phyloP scores from a whole-genome alignment of 1,139 yeast genomes.

The Arxiozyma slooffiae region DNA sequence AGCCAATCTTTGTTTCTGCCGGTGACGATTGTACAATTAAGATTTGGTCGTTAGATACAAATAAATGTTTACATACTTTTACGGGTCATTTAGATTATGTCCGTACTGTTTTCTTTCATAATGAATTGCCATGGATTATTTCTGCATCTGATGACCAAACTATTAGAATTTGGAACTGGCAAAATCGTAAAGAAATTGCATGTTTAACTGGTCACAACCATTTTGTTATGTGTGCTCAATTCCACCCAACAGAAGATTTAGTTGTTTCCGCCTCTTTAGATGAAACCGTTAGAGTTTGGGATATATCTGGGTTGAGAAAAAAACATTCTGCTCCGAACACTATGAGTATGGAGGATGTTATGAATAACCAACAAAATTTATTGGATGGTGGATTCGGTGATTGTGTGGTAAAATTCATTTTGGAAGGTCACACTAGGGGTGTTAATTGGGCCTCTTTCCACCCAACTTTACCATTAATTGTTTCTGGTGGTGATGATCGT shows the following conservation, averaged over 20 bases:
- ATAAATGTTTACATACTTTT: slow-evolving; percentile 84
- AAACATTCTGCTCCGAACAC: slow-evolving; percentile 78
- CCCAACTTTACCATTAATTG: slow-evolving; percentile 89
- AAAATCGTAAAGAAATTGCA: slow-evolving; percentile 93
- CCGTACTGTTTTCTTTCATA: slow-evolving; percentile 90
- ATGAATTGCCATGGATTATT: slow-evolving; percentile 94
- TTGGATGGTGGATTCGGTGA: slow-evolving; percentile 94
- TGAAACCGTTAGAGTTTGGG: slow-evolving; percentile 99
- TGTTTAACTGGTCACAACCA: slow-evolving; percentile 97
- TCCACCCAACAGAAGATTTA: slow-evolving; percentile 91
- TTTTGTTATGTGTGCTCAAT: slow-evolving; percentile 96
- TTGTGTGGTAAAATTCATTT: slow-evolving; percentile 88
- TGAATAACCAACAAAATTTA: slow-evolving; percentile 55
- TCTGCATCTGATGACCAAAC: slow-evolving; percentile 98
- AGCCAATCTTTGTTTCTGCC: slow-evolving; percentile 92
- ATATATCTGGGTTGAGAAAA: slow-evolving; percentile 88
- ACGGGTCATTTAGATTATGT: slow-evolving; percentile 93
- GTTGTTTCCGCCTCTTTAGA: slow-evolving; percentile 93
- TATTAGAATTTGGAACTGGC: slow-evolving; percentile 99
- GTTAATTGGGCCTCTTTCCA: slow-evolving; percentile 98
- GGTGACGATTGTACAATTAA: slow-evolving; percentile 94
- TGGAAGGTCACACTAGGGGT: slow-evolving; percentile 97
- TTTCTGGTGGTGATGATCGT: slow-evolving; percentile 94
- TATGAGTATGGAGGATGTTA: slow-evolving; percentile 57
- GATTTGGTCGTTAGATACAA: slow-evolving; percentile 90